Evolutionary conservation across 345 rosid genomes (phyloP).

Genomic region (Salix arbutifolia): DNA sequence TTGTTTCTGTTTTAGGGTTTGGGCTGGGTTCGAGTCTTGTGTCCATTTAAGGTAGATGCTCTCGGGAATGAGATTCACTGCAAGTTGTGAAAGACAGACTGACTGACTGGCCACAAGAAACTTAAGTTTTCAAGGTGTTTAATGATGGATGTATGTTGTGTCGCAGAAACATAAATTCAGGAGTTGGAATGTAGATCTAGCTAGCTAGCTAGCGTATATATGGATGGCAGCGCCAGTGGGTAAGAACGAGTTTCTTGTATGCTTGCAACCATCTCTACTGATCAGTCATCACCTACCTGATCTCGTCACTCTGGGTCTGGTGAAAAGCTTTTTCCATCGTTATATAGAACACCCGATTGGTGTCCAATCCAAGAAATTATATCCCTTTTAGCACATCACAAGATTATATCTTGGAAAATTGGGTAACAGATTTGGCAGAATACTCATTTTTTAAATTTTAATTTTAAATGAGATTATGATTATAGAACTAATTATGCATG

Average conservation of each 20-base stretch:
- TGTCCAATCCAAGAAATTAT: no score
- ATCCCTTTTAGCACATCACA: not conserved
- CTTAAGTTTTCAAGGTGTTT: constrained; percentile 8
- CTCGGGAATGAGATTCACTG: constrained; percentile 30
- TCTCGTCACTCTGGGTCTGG: not conserved
- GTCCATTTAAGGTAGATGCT: constrained; percentile 32
- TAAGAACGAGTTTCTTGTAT: no score
- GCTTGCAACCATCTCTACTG: not conserved
- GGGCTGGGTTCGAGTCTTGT: constrained; percentile 13
- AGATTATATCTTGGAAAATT: not conserved
- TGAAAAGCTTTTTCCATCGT: no score
- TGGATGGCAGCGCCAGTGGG: no score
- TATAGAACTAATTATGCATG: not conserved
- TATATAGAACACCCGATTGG: no score
- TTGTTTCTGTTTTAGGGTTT: constrained; percentile 14
- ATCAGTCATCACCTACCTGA: not conserved
- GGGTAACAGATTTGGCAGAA: not conserved
- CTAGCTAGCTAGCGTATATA: not conserved
- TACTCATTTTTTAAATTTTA: not conserved
- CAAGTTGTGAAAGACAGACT: constrained; percentile 14
- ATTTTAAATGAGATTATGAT: not conserved
- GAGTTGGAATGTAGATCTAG: not conserved
- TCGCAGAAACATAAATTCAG: not conserved
- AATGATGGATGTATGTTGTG: not conserved
- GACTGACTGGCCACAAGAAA: constrained; percentile 2